phyloP scores from a whole-genome alignment of 108 stramenopile species.

The Cylindrotheca closterium region DNA sequence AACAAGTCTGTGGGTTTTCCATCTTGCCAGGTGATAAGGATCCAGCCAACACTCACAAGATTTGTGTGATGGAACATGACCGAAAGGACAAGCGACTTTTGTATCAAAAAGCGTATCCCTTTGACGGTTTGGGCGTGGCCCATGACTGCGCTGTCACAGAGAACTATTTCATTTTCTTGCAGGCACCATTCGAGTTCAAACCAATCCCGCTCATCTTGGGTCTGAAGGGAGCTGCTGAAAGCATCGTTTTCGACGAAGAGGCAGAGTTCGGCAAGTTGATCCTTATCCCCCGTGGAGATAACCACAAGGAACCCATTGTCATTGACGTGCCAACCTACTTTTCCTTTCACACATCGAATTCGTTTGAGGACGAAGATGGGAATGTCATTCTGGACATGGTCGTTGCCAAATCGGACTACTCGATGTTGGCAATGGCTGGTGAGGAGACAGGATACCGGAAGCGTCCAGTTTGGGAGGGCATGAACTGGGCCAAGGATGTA shows the following conservation, averaged over 20 bases:
- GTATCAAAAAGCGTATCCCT: conserved; percentile 2
- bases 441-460: not conserved
- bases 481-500: conserved; percentile 2
- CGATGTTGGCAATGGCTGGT: conserved; percentile 7
- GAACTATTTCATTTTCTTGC: conserved; percentile 34
- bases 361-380: conserved; percentile 47
- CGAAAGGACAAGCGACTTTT: conserved; percentile 15
- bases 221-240: conserved; percentile 19
- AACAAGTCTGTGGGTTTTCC: conserved; percentile 12
- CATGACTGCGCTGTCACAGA: conserved; percentile 46
- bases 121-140: conserved; percentile 25
- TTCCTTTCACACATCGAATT: conserved; percentile 48
- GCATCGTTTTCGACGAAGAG: conserved; percentile 29
- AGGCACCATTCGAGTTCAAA: conserved; percentile 1
- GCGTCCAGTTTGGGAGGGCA: conserved; percentile 31
- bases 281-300: conserved; percentile 25
- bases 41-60: conserved; percentile 15
- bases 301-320: conserved; percentile 11
- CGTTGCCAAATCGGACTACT: conserved; percentile 6
- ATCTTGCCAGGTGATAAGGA: conserved; percentile 10
- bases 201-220: conserved; percentile 36
- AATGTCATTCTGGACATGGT: conserved; percentile 43
- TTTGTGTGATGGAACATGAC: conserved; percentile 21
- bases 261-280: conserved; percentile 14
- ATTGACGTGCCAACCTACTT: conserved; percentile 31